Evolutionary conservation across 129 eudicot species (phyloP).

Genomic region (Calendula officinalis): DNA sequence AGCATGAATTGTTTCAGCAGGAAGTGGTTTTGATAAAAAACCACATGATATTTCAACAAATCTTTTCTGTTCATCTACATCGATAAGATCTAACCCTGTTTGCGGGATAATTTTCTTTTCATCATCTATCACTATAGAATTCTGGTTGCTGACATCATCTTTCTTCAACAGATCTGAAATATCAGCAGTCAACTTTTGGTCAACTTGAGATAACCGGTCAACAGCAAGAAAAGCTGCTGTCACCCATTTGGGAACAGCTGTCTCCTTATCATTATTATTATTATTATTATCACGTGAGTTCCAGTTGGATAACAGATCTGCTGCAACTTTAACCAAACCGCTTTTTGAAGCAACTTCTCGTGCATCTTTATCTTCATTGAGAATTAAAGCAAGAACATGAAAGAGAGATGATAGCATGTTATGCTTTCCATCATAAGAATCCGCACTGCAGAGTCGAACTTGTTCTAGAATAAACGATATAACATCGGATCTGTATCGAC

Average conservation of each 20-base stretch:
- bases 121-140: slow-evolving; percentile 62
- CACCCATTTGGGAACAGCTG: slow-evolving; percentile 83
- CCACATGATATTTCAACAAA: slow-evolving; percentile 78
- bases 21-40: slow-evolving; percentile 65
- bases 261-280: slow-evolving; percentile 31
- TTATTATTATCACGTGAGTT: slow-evolving; percentile 25
- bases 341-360: slow-evolving; percentile 72
- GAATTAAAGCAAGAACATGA: slow-evolving; percentile 87
- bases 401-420: slow-evolving; percentile 66
- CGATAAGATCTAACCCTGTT: slow-evolving; percentile 40
- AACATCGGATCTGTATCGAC: slow-evolving; percentile 66
- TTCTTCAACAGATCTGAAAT: slow-evolving; percentile 65
- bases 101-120: slow-evolving; percentile 54
- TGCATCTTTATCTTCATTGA: slow-evolving; percentile 79
- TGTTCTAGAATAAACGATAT: slow-evolving; percentile 71
- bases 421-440: slow-evolving; percentile 54
- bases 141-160: slow-evolving; percentile 47
- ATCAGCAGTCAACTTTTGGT: slow-evolving; percentile 62
- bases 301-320: slow-evolving; percentile 72
- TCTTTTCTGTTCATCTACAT: slow-evolving; percentile 67
- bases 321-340: slow-evolving; percentile 78
- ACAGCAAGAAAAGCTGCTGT: slow-evolving; percentile 88
- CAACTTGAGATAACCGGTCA: slow-evolving; percentile 86
- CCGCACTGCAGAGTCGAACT: slow-evolving; percentile 59
- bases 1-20: slow-evolving; percentile 92